Evolutionary conservation across 768 basidiomycete genomes (phyloP), one percentile per base, ranked within the genome.

Genomic region (Trametopsis cervina): DNA sequence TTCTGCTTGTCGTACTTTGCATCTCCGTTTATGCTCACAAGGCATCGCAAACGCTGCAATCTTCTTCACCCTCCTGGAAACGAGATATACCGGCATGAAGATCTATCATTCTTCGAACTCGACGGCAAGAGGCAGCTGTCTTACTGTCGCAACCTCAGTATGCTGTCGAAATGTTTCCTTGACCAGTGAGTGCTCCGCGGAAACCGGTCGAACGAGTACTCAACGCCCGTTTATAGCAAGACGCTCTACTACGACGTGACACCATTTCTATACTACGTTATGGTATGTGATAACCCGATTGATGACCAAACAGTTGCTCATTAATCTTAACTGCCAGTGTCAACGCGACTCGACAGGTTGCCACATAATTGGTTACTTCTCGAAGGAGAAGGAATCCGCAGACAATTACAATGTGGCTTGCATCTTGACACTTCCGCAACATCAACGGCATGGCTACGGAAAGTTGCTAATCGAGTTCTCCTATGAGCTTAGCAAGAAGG

Each of bases 161-260:
- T 98, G 57, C 71, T 99, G 44, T 96, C 91, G 24, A 99, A 99
- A 69, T 94, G 92, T 63, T 99, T 99, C 69, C 81, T 99, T 52
- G 96, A 99, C 65, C 96, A 99, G 89, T 91, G 63, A 59, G 88
- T 79, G 17, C 44, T 23, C 46, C 40, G 29, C 35, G 12, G 7
- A 20, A 5, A 13, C 33, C 51, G 36, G 17, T 38, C 40, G 23
- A 41, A 43, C 23, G 55, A 38, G 42, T 42, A 24, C 62, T 64
- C 46, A 66, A 54, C 21, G 22, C 9, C 29, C 24, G 22, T 50
- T 46, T 53, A 42, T 60, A 92, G 89, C 72, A 99, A 99, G 74
- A 98, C 95, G 13, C 73, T 99, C 54, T 98, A 99, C 70, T 99
- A 97, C 70, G 96, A 99, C 70, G 95, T 98, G 58, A 98, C 97